Evolutionary conservation across 2,329 filamentous ascomycete genomes (phyloP), one percentile per base, ranked within the genome.

Genomic region (Blastomyces parvus): DNA sequence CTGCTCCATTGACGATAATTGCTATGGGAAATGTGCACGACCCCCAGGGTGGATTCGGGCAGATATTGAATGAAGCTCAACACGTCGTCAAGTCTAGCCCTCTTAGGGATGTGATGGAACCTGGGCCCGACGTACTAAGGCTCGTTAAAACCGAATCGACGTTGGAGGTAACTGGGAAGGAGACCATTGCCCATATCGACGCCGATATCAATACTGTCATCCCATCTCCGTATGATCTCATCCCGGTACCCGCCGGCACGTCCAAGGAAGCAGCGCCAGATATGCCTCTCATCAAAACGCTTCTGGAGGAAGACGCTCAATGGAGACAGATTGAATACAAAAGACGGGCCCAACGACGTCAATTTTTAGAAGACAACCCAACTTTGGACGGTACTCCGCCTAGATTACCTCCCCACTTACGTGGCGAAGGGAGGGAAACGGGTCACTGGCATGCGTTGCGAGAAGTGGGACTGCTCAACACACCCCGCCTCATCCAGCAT

Each of bases 21-120:
- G 72, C 71, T 6, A 67, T 79, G 52, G 72, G 71, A 14, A 64
- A 69, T 22, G 75, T 79, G 69, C 78, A 77, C 22, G 73, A 73
- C 61, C 63, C 75, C 38, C 73, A 48, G n/a, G 44, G 58, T 33
- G 58, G 58, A 33, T 59, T 59, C 30, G 58, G 58, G 9, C 58
- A 48, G 44, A 48, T 48, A 33, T 59, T 59, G 25, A 48, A 59
- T 48, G 58, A 59, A 33, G 58, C 58, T 42, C 40, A 48, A 36
- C n/a, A 59, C 2, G 19, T 46, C 27, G 40, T 59, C 27, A 3
- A 36, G 17, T 59, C 58, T 13, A 19, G 40, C 17, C 55, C 42
- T 59, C 27, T 48, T 25, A 59, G n/a, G 27, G 19, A 25, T 8
- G 58, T 59, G 14, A 38, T 59, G 42, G 58, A 59, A 27, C 58